Percentiles rank a stretch among this genome's conserved stretches.
These are phyloP conservation scores for Tetraselmis striata DNA, from an alignment of 139 green algal species.

Conservation along the genomic window DNA sequence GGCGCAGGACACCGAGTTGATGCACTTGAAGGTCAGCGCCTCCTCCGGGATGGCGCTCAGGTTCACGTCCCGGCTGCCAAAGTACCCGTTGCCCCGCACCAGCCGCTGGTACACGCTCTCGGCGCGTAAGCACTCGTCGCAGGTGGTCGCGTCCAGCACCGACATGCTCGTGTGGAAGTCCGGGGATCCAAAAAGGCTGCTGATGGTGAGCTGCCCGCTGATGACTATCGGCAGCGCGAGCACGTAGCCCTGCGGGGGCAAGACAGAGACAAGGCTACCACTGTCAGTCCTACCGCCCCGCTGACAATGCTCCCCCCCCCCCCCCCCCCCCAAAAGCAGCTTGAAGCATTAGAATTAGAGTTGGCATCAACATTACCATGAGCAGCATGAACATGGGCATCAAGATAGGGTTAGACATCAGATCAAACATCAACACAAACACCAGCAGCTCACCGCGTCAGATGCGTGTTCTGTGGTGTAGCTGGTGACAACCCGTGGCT, in stretches of 20 bases:
- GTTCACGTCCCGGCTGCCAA: not conserved
- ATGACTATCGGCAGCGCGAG: not conserved
- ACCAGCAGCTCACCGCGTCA: too few relatives aligned
- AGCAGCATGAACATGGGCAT: too few relatives aligned
- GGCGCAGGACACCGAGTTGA: not conserved
- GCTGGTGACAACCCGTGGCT: not conserved
- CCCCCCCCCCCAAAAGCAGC: too few relatives aligned
- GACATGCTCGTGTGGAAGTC: not conserved
- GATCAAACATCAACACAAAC: too few relatives aligned
- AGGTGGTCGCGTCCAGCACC: not conserved
- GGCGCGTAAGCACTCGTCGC: not conserved
- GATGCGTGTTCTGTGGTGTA: not conserved
- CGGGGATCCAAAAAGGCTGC: not conserved
- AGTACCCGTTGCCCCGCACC: not conserved
- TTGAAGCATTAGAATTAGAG: too few relatives aligned
- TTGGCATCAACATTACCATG: too few relatives aligned
- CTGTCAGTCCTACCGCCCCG: too few relatives aligned
- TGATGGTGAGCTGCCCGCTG: not conserved
- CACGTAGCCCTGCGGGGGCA: not conserved
- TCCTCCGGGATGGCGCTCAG: not conserved
- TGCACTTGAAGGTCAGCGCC: not conserved
- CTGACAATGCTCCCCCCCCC: too few relatives aligned
- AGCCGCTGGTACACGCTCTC: not conserved
- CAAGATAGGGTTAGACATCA: too few relatives aligned
- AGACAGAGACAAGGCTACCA: not conserved